Base-by-base conservation (phyloP, 805 yeast genomes). In the Teunomyces pallodes region DNA sequence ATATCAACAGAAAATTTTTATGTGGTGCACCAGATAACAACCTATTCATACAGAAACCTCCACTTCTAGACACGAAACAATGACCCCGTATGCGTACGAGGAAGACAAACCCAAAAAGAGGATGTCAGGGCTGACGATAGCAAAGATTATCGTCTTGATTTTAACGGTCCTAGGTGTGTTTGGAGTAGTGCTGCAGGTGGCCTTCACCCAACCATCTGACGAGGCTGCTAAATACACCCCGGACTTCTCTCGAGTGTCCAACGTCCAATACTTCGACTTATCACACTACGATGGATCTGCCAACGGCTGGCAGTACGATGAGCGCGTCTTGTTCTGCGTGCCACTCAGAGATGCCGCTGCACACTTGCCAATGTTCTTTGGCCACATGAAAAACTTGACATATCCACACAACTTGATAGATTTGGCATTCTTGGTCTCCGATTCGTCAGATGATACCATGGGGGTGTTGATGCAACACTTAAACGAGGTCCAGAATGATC, bases 291-390 rank as follows among this genome's bases (percentile, higher is more conserved):
- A 70, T 42, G 90, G 94, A 5, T 67, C 84, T 10, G 77, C 77
- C 5, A 78, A 82, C 46, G 97, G 97, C 6, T 86, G 94, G 94
- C 86, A 84, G 57, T 71, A 75, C 42, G 81, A 79, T 10, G 96
- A 91, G 62, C 75, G 96, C 43, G 85, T 90, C 16, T 70, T 90
- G 49, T 87, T 89, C 55, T 82, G 92, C 56, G 96, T 91, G 9
- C 97, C 97, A 5, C 74, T 90, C 55, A 81, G 97, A 70, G 97
- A 91, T 65, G 97, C 97, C 1, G 87, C 91, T 2, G 81, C 85
- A 14, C 97, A 90, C 72, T 74, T 90, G 64, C 92, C 94, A 36
- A 84, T 90, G 88, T 89, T 91, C 59, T 91, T 90, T 62, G 79
- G 82, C 29, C 95, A 90, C 66, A 76, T 91, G 84, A 73, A 70